These are phyloP conservation scores for Durotheca rogersii DNA, from an alignment of 495 filamentous ascomycete species.

Conservation along the genomic window DNA sequence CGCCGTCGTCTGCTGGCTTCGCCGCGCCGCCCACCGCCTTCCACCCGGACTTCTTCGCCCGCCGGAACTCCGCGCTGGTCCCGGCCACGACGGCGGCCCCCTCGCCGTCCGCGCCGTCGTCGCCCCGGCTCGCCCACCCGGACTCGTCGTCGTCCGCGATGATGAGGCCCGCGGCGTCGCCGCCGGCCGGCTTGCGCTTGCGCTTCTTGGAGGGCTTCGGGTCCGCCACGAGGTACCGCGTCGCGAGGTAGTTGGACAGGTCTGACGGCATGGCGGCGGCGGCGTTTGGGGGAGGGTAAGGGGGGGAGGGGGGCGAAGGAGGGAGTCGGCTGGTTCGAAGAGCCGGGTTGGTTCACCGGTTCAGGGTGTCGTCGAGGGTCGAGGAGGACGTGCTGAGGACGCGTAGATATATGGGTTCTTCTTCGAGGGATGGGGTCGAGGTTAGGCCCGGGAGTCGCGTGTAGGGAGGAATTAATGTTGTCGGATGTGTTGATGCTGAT, in stretches of 20 bases:
- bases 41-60: slow-evolving; percentile 77
- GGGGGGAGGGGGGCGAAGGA: background rate
- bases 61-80: slow-evolving; percentile 69
- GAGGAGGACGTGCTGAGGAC: too few species aligned
- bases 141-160: slow-evolving; percentile 81
- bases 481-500: too few species aligned
- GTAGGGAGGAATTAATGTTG: too few species aligned
- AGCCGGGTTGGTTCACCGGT: background rate
- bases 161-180: slow-evolving; percentile 64
- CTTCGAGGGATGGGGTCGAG: too few species aligned
- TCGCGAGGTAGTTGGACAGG: slow-evolving; percentile 86
- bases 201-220: slow-evolving; percentile 75
- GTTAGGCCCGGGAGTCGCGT: too few species aligned
- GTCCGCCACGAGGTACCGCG: slow-evolving; percentile 85
- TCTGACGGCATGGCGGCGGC: slow-evolving; percentile 53
- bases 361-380: too few species aligned
- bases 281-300: background rate
- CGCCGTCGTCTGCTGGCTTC: slow-evolving; percentile 35
- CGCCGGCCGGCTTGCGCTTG: slow-evolving; percentile 71
- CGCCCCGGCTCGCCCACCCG: slow-evolving; percentile 60
- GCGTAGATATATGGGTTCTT: too few species aligned
- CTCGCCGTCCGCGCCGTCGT: slow-evolving; percentile 50
- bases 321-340: background rate
- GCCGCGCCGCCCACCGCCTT: slow-evolving; percentile 59
- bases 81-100: slow-evolving; percentile 49